Percentiles rank a stretch among this genome's conserved stretches.
Evolutionary conservation across 768 basidiomycete species (phyloP).

Genomic region (Kondoa subrosea): DNA sequence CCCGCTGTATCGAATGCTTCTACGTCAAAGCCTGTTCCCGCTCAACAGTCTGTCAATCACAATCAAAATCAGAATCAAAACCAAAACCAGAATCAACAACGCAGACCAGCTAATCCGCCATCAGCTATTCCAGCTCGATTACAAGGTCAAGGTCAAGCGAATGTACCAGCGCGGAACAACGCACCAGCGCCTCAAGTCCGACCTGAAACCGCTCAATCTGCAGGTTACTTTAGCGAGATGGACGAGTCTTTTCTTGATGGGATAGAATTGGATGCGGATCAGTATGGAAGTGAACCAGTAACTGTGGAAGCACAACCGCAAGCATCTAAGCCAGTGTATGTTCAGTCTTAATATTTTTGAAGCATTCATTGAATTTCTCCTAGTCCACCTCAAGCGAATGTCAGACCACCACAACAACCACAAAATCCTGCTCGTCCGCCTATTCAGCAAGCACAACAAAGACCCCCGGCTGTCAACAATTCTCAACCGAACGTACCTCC

Average conservation of each 20-base stretch:
- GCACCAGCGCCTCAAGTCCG: neutral
- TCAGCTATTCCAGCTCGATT: neutral
- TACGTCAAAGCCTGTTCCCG: neutral
- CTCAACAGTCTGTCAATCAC: neutral
- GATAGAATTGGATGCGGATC: constrained; percentile 1
- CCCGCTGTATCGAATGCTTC: neutral
- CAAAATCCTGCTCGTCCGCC: too few species aligned
- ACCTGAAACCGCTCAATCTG: constrained; percentile 1
- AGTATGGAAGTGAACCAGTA: neutral
- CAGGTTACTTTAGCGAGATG: neutral
- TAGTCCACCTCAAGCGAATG: too few species aligned
- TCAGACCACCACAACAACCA: too few species aligned
- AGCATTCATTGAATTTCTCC: too few species aligned
- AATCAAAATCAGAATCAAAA: neutral
- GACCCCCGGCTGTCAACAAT: neutral
- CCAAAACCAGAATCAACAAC: too few species aligned
- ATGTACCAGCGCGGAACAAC: neutral
- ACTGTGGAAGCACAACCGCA: neutral
- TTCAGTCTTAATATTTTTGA: too few species aligned
- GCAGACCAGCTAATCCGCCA: too few species aligned
- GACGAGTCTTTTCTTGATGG: neutral
- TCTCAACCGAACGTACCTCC: neutral
- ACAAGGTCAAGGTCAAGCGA: neutral
- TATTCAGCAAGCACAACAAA: too few species aligned
- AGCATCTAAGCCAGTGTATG: too few species aligned